These are phyloP conservation scores for Aphanoascus verrucosus DNA, from an alignment of 2,329 filamentous ascomycete species.

Conservation along the genomic window DNA sequence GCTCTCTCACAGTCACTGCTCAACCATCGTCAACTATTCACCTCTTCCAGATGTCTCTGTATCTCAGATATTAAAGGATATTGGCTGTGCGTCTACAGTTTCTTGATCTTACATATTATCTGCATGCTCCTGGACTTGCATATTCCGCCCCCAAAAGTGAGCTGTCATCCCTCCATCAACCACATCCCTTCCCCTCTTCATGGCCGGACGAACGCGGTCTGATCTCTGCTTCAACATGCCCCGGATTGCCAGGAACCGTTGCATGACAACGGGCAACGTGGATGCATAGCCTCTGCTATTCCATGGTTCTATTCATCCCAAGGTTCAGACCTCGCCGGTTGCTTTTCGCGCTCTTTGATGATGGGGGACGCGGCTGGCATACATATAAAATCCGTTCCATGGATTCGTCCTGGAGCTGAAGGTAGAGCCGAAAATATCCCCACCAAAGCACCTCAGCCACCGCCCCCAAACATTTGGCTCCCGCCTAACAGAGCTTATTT, in stretches of 20 bases:
- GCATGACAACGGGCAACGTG: too few relatives aligned
- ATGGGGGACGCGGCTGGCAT: not conserved
- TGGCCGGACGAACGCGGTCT: not conserved
- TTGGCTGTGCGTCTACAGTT: slow-evolving; percentile 1
- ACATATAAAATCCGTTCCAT: not conserved
- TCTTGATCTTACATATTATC: not conserved
- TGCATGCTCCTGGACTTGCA: not conserved
- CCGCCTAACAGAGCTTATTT: not conserved
- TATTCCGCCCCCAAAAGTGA: not conserved
- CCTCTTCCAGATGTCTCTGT: too few relatives aligned
- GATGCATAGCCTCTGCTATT: too few relatives aligned
- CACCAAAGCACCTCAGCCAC: not conserved
- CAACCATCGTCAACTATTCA: not conserved
- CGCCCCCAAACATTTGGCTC: slow-evolving; percentile 1
- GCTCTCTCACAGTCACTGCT: not conserved
- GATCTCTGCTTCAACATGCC: not conserved
- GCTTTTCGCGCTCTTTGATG: too few relatives aligned
- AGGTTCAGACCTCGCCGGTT: too few relatives aligned
- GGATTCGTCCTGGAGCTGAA: not conserved
- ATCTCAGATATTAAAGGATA: not conserved
- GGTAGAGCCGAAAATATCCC: not conserved
- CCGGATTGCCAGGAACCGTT: not conserved
- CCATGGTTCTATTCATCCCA: too few relatives aligned
- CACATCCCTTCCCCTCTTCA: not conserved
- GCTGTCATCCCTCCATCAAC: not conserved